Conservation (phyloP, 306 rosid species). For the Cucumis sativus region Cucumber_9930_V3 NC_026656.2:18710001-18710500, state of each 20-base stretch:
- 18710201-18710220: background rate
- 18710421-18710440: conserved; percentile 7
- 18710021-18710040: background rate
- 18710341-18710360: conserved; percentile 77
- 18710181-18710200: background rate
- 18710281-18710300: conserved; percentile 52
- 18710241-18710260: background rate
- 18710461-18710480: conserved; percentile 21
- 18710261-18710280: background rate
- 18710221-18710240: background rate
- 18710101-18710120: background rate
- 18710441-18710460: background rate
- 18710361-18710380: conserved; percentile 89
- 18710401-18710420: conserved; percentile 16
- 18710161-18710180: background rate
- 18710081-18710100: background rate
- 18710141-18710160: background rate
- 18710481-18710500: conserved; percentile 89
- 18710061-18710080: background rate
- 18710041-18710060: too few species aligned
- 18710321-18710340: conserved; percentile 97
- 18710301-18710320: conserved; percentile 68
- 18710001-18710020: conserved; percentile 21
- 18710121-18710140: background rate
- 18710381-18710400: conserved; percentile 85